Percentiles rank a stretch among this genome's conserved stretches.
phyloP scores from a whole-genome alignment of 768 basidiomycete genomes.

The Psilocybe tampanensis region DNA sequence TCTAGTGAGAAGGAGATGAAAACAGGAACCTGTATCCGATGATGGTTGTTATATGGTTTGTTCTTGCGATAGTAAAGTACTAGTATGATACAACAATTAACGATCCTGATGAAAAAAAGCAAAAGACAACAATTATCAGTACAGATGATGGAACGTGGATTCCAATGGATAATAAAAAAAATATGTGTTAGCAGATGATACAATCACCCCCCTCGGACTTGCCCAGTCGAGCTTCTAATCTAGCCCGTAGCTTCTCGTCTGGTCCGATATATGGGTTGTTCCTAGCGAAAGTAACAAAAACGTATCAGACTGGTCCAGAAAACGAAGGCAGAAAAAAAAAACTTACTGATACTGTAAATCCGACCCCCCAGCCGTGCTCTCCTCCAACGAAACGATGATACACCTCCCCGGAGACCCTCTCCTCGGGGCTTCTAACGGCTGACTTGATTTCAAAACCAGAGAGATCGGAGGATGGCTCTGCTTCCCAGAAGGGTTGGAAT shows the following conservation, averaged over 20 bases:
- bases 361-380: conserved; percentile 35
- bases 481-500: neutral
- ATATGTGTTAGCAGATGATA: conserved; percentile 41
- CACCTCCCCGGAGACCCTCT: conserved; percentile 14
- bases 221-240: conserved; percentile 47
- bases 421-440: conserved; percentile 33
- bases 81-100: too few species aligned
- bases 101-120: too few species aligned
- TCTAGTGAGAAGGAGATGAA: too few species aligned
- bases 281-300: conserved; percentile 23
- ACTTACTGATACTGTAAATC: conserved; percentile 59
- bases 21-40: too few species aligned
- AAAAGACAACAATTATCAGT: neutral
- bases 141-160: too few species aligned
- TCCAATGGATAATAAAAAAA: neutral
- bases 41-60: too few species aligned
- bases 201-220: conserved; percentile 43
- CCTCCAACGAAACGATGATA: conserved; percentile 44
- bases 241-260: conserved; percentile 46
- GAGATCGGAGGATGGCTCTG: conserved; percentile 35
- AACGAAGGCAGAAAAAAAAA: neutral
- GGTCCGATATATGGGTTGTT: conserved; percentile 47
- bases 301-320: neutral
- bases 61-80: too few species aligned
- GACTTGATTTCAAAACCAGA: conserved; percentile 37